Evolutionary conservation across 768 basidiomycete genomes (phyloP).

Genomic region (Lactarius indigo): DNA sequence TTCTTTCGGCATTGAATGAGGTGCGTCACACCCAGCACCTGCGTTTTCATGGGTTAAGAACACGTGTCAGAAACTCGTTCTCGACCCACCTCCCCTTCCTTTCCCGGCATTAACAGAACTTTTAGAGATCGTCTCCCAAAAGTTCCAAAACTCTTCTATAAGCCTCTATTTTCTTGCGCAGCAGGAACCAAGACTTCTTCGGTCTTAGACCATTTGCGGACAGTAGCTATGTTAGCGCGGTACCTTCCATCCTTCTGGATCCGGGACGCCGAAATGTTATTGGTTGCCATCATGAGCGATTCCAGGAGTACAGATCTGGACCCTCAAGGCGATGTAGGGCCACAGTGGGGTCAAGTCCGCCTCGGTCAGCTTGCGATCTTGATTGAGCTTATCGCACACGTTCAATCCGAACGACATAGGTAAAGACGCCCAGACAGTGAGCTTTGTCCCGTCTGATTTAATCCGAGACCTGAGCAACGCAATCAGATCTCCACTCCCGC

Average conservation of each 20-base stretch:
- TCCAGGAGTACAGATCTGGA: conserved; percentile 29
- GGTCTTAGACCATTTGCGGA: conserved; percentile 55
- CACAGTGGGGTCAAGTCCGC: conserved; percentile 46
- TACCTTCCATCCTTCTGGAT: conserved; percentile 64
- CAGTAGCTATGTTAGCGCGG: conserved; percentile 47
- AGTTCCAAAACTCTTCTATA: conserved; percentile 66
- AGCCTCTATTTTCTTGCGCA: conserved; percentile 66
- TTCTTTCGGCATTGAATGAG: conserved; percentile 48
- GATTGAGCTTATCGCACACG: conserved; percentile 54
- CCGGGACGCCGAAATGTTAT: conserved; percentile 69
- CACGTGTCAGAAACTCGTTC: conserved; percentile 42
- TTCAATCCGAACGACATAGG: conserved; percentile 43
- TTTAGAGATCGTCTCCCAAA: conserved; percentile 47
- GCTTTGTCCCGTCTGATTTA: background rate
- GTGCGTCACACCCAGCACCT: conserved; percentile 34
- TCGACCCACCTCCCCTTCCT: conserved; percentile 50
- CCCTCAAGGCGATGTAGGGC: conserved; percentile 22
- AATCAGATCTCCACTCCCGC: conserved; percentile 11
- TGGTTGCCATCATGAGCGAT: conserved; percentile 63
- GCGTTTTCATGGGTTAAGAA: background rate
- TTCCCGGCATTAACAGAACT: conserved; percentile 46
- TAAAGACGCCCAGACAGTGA: conserved; percentile 40
- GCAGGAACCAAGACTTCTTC: conserved; percentile 55
- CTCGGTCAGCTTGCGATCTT: conserved; percentile 61
- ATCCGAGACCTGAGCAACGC: conserved; percentile 2